Evolutionary conservation across 495 filamentous ascomycete species (phyloP).

Genomic region (Stereocaulon alpinum): DNA sequence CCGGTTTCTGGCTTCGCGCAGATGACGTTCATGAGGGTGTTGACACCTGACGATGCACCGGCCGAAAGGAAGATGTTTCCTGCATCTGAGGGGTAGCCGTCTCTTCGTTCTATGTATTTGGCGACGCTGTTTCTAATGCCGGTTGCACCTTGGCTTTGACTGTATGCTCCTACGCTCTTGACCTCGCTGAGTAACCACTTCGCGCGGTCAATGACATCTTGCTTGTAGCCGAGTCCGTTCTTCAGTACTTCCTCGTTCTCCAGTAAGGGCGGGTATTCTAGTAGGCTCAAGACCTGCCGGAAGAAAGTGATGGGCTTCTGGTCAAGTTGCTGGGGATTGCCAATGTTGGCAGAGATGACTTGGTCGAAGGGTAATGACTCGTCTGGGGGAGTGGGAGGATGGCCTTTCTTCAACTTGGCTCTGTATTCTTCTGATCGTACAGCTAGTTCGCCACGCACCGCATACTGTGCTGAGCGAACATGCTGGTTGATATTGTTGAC

Average conservation of each 20-base stretch:
- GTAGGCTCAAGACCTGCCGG: conserved; percentile 87
- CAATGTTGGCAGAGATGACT: conserved; percentile 95
- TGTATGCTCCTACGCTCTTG: conserved; percentile 91
- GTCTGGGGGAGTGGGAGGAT: conserved; percentile 26
- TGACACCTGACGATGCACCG: conserved; percentile 89
- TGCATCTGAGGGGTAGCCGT: conserved; percentile 73
- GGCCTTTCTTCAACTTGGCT: conserved; percentile 47
- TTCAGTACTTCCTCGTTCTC: conserved; percentile 63
- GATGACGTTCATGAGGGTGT: conserved; percentile 82
- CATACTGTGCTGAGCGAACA: conserved; percentile 79
- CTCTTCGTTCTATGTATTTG: conserved; percentile 81
- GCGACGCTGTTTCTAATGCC: conserved; percentile 82
- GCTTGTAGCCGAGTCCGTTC: conserved; percentile 63
- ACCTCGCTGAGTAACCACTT: conserved; percentile 66
- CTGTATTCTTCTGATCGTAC: conserved; percentile 84
- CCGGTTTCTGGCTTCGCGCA: conserved; percentile 70
- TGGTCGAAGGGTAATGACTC: conserved; percentile 71
- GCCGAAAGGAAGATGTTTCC: conserved; percentile 75
- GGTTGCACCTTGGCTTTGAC: conserved; percentile 78
- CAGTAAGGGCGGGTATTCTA: conserved; percentile 80
- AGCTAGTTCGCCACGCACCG: conserved; percentile 90
- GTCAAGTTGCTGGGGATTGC: conserved; percentile 96
- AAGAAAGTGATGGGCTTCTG: conserved; percentile 99
- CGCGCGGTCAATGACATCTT: conserved; percentile 79
- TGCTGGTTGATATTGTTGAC: conserved; percentile 86